These are phyloP conservation scores for Fusarium coicis DNA, from an alignment of 2,329 filamentous ascomycete species.

Conservation along the genomic window DNA sequence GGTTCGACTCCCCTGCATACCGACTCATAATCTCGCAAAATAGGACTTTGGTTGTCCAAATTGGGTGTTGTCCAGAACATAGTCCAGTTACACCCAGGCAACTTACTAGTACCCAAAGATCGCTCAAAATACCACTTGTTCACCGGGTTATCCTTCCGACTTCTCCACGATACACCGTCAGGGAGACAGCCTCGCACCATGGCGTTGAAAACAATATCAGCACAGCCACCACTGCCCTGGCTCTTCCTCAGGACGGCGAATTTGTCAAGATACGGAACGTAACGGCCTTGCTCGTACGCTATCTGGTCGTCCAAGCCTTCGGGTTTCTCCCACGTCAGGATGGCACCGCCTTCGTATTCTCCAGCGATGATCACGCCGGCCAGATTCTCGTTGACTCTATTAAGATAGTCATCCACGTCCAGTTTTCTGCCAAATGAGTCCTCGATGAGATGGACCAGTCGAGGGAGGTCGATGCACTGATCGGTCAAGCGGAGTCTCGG, in stretches of 20 bases:
- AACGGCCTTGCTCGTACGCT: conserved; percentile 65
- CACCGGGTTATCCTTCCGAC: conserved; percentile 89
- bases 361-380: conserved; percentile 95
- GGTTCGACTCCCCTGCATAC: conserved; percentile 75
- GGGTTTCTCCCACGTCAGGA: conserved; percentile 93
- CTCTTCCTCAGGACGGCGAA: conserved; percentile 91
- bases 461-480: conserved; percentile 81
- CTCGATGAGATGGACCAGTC: conserved; percentile 87
- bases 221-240: conserved; percentile 91
- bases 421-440: conserved; percentile 91
- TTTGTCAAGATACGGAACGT: conserved; percentile 96
- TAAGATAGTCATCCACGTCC: conserved; percentile 84
- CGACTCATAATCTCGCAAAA: conserved; percentile 75
- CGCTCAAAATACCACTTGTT: conserved; percentile 99
- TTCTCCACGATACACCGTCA: conserved; percentile 90
- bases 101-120: conserved; percentile 82
- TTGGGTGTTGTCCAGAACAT: conserved; percentile 97
- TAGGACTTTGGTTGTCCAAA: conserved; percentile 64
- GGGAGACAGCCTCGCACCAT: conserved; percentile 94
- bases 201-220: conserved; percentile 94
- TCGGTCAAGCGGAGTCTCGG: conserved; percentile 79
- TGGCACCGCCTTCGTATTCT: conserved; percentile 94
- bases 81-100: conserved; percentile 87
- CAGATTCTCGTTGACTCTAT: conserved; percentile 81
- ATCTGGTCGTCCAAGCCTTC: conserved; percentile 65